phyloP scores from a whole-genome alignment of 139 green algal genomes.

The Zygnema cylindricum region DNA sequence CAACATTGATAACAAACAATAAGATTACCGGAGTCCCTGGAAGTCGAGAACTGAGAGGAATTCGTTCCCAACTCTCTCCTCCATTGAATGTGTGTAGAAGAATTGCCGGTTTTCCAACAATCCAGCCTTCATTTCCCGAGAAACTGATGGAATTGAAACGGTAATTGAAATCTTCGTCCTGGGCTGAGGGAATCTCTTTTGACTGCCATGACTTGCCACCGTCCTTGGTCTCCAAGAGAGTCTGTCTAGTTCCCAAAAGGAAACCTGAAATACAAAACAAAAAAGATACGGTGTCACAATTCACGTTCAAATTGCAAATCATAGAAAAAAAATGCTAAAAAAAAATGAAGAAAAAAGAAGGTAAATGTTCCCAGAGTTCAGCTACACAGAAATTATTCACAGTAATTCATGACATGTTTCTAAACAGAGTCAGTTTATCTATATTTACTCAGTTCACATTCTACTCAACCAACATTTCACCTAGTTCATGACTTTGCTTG shows the following conservation, averaged over 20 bases:
- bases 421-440: no score
- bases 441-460: no score
- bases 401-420: no score
- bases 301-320: conserved; percentile 9
- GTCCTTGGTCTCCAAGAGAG: conserved; percentile 95
- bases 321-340: background rate
- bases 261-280: conserved; percentile 71
- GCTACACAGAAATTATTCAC: no score
- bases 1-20: no score
- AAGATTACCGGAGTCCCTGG: conserved; percentile 75
- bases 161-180: conserved; percentile 92
- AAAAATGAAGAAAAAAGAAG: background rate
- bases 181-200: conserved; percentile 69
- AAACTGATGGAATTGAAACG: conserved; percentile 97
- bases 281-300: background rate
- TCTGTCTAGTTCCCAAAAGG: conserved; percentile 94
- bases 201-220: conserved; percentile 91
- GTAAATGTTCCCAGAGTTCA: no score
- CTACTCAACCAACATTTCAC: no score
- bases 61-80: conserved; percentile 92
- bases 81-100: conserved; percentile 94
- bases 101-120: conserved; percentile 98
- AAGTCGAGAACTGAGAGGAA: conserved; percentile 92
- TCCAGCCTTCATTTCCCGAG: conserved; percentile 95
- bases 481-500: no score